Conservation (phyloP, 2,329 filamentous ascomycete genomes). For the Trichoderma semiorbis region DNA sequence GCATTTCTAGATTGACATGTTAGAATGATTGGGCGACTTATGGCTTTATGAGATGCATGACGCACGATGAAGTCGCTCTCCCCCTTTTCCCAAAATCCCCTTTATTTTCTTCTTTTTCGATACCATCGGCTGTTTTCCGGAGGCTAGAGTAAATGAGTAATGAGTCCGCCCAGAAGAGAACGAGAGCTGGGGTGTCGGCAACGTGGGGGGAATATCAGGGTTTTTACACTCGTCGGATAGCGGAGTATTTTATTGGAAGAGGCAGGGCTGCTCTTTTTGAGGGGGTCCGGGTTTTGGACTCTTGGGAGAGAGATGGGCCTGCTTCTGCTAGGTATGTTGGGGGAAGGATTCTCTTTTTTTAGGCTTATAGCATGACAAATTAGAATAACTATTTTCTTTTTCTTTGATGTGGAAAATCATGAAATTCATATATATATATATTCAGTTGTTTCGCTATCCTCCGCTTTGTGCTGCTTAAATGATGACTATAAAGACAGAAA, state of each 20-base stretch:
- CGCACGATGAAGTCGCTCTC: constrained; percentile 11
- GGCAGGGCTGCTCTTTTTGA: background rate
- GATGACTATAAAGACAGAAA: background rate
- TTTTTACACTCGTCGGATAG: constrained; percentile 12
- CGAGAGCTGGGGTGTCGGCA: constrained; percentile 18
- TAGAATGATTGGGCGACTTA: constrained; percentile 14
- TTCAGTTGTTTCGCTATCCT: background rate
- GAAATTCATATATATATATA: background rate
- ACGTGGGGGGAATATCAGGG: constrained; percentile 9
- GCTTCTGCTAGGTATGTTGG: background rate
- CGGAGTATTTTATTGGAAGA: constrained; percentile 11
- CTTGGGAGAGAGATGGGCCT: background rate
- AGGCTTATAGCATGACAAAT: constrained; percentile 21
- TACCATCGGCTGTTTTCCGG: constrained; percentile 35
- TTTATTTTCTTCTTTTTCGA: constrained; percentile 32
- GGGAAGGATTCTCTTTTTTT: constrained; percentile 9
- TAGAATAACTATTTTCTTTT: constrained; percentile 23
- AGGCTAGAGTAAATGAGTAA: constrained; percentile 37
- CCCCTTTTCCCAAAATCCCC: background rate
- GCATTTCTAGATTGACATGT: constrained; percentile 15
- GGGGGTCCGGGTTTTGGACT: background rate
- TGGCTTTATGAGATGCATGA: constrained; percentile 17
- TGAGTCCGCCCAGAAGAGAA: constrained; percentile 25
- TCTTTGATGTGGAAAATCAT: background rate
- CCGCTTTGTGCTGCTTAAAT: background rate